These are phyloP conservation scores for Carallia pectinifolia DNA, from an alignment of 345 rosid species.

Conservation along the genomic window DNA sequence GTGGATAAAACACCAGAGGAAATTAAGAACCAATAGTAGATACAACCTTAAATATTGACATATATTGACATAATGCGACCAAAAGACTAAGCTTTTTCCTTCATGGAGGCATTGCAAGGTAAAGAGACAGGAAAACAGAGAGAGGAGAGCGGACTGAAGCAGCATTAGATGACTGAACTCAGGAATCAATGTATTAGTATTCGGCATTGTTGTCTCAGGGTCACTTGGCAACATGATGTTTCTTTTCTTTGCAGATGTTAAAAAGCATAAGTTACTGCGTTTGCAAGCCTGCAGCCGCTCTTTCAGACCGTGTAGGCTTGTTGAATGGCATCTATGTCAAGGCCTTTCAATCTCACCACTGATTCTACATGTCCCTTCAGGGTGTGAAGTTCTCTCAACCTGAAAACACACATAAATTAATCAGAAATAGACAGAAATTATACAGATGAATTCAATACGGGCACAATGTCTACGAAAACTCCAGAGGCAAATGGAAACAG, in stretches of 20 bases:
- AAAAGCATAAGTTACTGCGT: slow-evolving; percentile 14
- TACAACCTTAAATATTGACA: slow-evolving; percentile 12
- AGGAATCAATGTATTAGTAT: background rate
- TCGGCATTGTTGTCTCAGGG: background rate
- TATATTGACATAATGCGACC: slow-evolving; percentile 9
- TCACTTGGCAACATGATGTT: slow-evolving; percentile 4
- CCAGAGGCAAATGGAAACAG: background rate
- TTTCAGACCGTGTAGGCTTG: slow-evolving; percentile 9
- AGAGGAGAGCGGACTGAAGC: background rate
- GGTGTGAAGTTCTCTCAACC: slow-evolving; percentile 16
- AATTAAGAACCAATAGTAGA: background rate
- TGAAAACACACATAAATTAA: background rate
- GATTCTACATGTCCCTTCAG: slow-evolving; percentile 19
- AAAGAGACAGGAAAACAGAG: background rate
- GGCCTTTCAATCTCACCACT: slow-evolving; percentile 12
- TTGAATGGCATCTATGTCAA: slow-evolving; percentile 15
- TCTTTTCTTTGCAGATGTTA: slow-evolving; percentile 10
- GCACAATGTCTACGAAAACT: background rate
- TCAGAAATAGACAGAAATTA: background rate
- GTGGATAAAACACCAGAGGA: background rate
- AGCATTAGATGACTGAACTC: background rate
- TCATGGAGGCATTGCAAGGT: background rate
- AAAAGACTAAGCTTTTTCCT: slow-evolving; percentile 9
- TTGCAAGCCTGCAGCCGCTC: background rate
- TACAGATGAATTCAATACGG: background rate